Evolutionary conservation across 2,329 filamentous ascomycete species (phyloP).

Genomic region (Daldinia eschscholtzii): DNA sequence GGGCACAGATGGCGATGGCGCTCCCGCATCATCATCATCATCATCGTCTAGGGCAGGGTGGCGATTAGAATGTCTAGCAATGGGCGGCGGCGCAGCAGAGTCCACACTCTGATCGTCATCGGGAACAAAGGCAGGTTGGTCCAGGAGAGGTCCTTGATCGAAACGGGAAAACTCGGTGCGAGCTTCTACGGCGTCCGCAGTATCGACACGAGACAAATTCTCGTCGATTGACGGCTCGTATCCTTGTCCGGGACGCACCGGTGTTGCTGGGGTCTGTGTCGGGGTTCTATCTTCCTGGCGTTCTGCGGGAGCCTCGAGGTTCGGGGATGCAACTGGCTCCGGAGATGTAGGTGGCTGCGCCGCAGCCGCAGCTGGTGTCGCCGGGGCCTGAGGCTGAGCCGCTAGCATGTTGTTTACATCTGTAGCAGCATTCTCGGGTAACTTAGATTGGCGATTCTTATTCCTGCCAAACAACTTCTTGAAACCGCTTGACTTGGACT

Average conservation of each 20-base stretch:
- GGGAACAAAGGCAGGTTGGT: constrained; percentile 87
- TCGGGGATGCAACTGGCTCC: constrained; percentile 42
- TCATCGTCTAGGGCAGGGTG: constrained; percentile 39
- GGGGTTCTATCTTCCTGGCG: constrained; percentile 48
- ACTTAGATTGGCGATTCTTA: constrained; percentile 71
- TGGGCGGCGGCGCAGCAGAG: constrained; percentile 65
- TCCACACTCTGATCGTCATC: constrained; percentile 64
- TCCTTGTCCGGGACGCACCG: constrained; percentile 51
- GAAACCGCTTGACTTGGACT: constrained; percentile 61
- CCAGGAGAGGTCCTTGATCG: constrained; percentile 87
- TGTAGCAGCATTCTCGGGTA: constrained; percentile 65
- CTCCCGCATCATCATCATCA: constrained; percentile 50
- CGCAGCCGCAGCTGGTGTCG: constrained; percentile 33
- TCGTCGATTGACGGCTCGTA: constrained; percentile 62
- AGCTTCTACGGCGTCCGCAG: constrained; percentile 69
- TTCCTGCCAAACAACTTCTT: constrained; percentile 74
- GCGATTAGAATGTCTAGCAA: constrained; percentile 57
- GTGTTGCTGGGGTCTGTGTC: constrained; percentile 47
- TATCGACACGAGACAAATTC: constrained; percentile 70
- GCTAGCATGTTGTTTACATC: constrained; percentile 66
- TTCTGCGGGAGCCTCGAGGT: constrained; percentile 47
- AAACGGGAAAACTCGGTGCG: constrained; percentile 75
- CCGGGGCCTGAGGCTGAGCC: constrained; percentile 30
- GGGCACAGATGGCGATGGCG: constrained; percentile 54
- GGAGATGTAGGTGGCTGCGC: constrained; percentile 43